These are phyloP conservation scores for Candida methanosorbosa DNA, from an alignment of 805 yeast genomes.

Conservation along the genomic window DNA sequence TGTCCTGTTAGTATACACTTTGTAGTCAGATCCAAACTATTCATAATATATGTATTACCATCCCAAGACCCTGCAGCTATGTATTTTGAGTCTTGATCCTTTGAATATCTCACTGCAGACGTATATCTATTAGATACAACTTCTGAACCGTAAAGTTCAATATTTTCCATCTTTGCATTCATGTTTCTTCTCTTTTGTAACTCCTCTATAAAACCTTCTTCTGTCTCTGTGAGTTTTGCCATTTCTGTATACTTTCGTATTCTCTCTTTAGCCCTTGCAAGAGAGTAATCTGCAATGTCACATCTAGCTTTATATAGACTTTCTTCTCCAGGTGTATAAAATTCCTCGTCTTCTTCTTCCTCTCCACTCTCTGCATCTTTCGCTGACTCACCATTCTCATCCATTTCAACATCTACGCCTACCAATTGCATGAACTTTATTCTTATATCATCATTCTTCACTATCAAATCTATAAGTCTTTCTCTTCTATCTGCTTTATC, in stretches of 20 bases:
- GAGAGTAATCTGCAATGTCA: slow-evolving; percentile 42
- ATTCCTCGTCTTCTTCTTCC: slow-evolving; percentile 65
- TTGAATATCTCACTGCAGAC: slow-evolving; percentile 44
- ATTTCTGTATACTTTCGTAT: slow-evolving; percentile 23
- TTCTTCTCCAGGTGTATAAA: slow-evolving; percentile 70
- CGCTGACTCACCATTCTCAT: slow-evolving; percentile 3
- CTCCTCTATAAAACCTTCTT: slow-evolving; percentile 23
- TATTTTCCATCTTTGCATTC: slow-evolving; percentile 22
- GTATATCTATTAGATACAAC: slow-evolving; percentile 62
- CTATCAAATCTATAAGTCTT: slow-evolving; percentile 41
- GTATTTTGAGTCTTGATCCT: slow-evolving; percentile 15
- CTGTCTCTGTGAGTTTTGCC: slow-evolving; percentile 22
- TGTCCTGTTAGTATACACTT: slow-evolving; percentile 32
- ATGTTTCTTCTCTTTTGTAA: slow-evolving; percentile 39
- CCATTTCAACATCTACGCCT: slow-evolving; percentile 3
- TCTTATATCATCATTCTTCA: slow-evolving; percentile 20
- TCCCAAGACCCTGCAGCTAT: slow-evolving; percentile 80
- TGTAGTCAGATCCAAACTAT: slow-evolving; percentile 27
- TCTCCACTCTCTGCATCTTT: slow-evolving; percentile 20
- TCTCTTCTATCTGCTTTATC: slow-evolving; percentile 45
- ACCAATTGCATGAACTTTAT: slow-evolving; percentile 5
- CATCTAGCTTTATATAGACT: slow-evolving; percentile 45
- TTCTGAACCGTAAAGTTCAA: slow-evolving; percentile 58
- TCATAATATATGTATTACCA: slow-evolving; percentile 53
- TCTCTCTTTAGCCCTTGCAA: slow-evolving; percentile 36